Conservation (phyloP, 805 yeast genomes). For the Brettanomyces nanus region DNA sequence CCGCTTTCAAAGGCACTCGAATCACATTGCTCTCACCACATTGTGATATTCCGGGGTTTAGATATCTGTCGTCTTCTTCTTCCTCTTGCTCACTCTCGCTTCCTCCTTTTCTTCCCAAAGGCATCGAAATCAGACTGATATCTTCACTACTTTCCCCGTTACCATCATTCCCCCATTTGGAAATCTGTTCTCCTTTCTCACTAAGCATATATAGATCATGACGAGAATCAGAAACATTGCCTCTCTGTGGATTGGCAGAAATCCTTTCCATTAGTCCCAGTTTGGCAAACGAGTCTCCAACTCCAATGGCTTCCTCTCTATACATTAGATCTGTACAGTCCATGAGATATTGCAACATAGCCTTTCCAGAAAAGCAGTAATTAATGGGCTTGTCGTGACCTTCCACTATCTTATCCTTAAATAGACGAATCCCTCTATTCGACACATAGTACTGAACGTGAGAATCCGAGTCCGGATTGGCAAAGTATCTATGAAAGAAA, state of each 20-base stretch:
- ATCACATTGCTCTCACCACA: no score
- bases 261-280: constrained; percentile 35
- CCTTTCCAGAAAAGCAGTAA: constrained; percentile 65
- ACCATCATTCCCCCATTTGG: constrained; percentile 14
- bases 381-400: constrained; percentile 24
- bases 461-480: constrained; percentile 84
- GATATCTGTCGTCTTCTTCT: no score
- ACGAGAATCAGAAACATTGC: constrained; percentile 9
- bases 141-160: neutral
- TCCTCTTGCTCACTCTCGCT: no score
- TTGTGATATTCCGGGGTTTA: no score
- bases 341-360: constrained; percentile 78
- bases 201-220: constrained; percentile 20
- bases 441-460: constrained; percentile 74
- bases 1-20: constrained; percentile 25
- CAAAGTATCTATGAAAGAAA: constrained; percentile 65
- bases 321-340: constrained; percentile 76
- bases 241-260: constrained; percentile 19
- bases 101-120: no score
- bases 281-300: constrained; percentile 43
- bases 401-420: constrained; percentile 27
- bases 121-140: neutral
- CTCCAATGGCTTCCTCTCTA: constrained; percentile 41
- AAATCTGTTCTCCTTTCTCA: constrained; percentile 13
- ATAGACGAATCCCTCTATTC: constrained; percentile 54